These are phyloP conservation scores for Candida xyloterini DNA, from an alignment of 805 yeast species.

Conservation along the genomic window DNA sequence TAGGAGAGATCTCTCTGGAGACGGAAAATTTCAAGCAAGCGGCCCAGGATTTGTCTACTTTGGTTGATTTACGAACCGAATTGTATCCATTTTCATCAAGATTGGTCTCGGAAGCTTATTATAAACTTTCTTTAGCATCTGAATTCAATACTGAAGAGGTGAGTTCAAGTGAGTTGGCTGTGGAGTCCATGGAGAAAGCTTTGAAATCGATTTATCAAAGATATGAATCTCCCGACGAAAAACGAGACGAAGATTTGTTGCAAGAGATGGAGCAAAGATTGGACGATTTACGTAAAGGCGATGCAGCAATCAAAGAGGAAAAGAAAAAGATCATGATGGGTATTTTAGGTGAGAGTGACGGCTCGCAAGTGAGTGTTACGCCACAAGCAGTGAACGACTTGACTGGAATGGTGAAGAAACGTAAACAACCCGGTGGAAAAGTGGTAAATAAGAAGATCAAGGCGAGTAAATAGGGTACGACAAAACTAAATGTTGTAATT, in stretches of 20 bases:
- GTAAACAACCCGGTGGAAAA: slow-evolving; percentile 23
- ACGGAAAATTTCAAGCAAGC: slow-evolving; percentile 85
- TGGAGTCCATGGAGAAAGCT: slow-evolving; percentile 38
- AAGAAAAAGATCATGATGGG: slow-evolving; percentile 55
- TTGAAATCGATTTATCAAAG: slow-evolving; percentile 44
- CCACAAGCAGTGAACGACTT: slow-evolving; percentile 50
- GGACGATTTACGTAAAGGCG: slow-evolving; percentile 52
- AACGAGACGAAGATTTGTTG: slow-evolving; percentile 45
- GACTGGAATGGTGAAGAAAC: slow-evolving; percentile 59
- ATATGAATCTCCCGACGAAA: slow-evolving; percentile 36
- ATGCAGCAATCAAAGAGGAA: slow-evolving; percentile 46
- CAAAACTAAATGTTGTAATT: neutral
- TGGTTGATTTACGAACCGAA: slow-evolving; percentile 52
- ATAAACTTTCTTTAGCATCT: slow-evolving; percentile 72
- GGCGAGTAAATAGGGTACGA: slow-evolving; percentile 5
- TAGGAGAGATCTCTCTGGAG: slow-evolving; percentile 90
- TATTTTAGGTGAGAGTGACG: slow-evolving; percentile 46
- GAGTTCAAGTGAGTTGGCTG: slow-evolving; percentile 53
- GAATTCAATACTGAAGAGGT: slow-evolving; percentile 64
- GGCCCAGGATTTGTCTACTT: slow-evolving; percentile 58
- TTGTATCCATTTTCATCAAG: slow-evolving; percentile 52
- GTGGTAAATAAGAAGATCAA: slow-evolving; percentile 18
- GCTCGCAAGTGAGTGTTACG: slow-evolving; percentile 24
- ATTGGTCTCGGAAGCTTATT: slow-evolving; percentile 73
- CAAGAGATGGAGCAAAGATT: slow-evolving; percentile 55